Base-by-base conservation (phyloP, 805 yeast genomes). In the Candida railenensis region DNA sequence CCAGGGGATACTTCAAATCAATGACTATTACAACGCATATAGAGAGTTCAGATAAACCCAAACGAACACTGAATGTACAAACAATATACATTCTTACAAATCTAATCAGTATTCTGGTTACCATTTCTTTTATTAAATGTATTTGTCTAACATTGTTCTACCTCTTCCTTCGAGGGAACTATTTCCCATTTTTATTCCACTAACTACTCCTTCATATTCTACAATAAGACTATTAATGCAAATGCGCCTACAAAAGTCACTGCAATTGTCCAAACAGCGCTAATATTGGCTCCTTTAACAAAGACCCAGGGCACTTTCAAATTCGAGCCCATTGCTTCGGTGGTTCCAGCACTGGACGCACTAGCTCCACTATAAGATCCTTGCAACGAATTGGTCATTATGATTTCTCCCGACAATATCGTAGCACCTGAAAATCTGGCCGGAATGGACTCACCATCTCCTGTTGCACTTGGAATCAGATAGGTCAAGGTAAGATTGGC, bases 401-500 rank as follows among this genome's bases (percentile, higher is more conserved):
- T 58, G 28, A 68, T 57, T 25, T 63, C 64, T 4, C 70, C 66
- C 15, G 62, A 57, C 25, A 51, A 48, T 34, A 67, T 56, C 16
- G 57, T 45, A 46, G 50, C 44, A 8, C 64, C 67, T 12, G 63
- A 53, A 30, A 66, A 53, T 22, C 62, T 53, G 5, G 65, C 58
- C 1, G 71, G 70, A 7, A 62, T 49, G 15, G 16, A n/a, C 25
- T 42, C 45, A 15, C 39, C 45, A 22, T n/a, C 25, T 12, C 33
- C 32, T 22, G 36, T 37, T 2, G 46, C 22, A 14, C 32, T n/a
- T 5, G 40, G 18, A 8, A 15, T 16, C 22, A 15, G 14, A 37
- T 43, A 57, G 3, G 50, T 42, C 8, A 57, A 44, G 5, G 57
- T 51, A 5, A 30, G 37, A 18, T 37, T 33, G 15, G 19, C 34